Base-by-base conservation (phyloP, 306 rosid genomes). In the Lathyrus aphaca region DNA sequence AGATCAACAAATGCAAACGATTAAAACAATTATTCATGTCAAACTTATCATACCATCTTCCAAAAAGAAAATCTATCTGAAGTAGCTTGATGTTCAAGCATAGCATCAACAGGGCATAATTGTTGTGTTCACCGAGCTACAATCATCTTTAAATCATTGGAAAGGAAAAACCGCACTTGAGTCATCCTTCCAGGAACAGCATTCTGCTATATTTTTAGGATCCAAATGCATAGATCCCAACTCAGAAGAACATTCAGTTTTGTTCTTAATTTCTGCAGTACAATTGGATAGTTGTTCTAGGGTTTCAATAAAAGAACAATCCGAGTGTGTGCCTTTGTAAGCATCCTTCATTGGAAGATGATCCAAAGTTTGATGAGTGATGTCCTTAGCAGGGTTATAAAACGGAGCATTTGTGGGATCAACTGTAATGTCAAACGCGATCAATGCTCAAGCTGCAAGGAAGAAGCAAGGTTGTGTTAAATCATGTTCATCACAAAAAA, bases 41-140 rank as follows among this genome's bases (percentile, higher is more conserved):
- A n/a, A n/a, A n/a, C n/a, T n/a, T n/a, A n/a, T n/a, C n/a, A n/a
- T n/a, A n/a, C n/a, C n/a, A n/a, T n/a, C n/a, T n/a, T n/a, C n/a
- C n/a, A n/a, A n/a, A n/a, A n/a, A n/a, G n/a, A n/a, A n/a, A n/a
- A n/a, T n/a, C n/a, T n/a, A n/a, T n/a, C n/a, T n/a, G n/a, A n/a
- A n/a, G n/a, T n/a, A n/a, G n/a, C n/a, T n/a, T n/a, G n/a, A n/a
- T n/a, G n/a, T n/a, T n/a, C n/a, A n/a, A n/a, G n/a, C n/a, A n/a
- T n/a, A n/a, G n/a, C n/a, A n/a, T n/a, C n/a, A n/a, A n/a, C n/a
- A n/a, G n/a, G n/a, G n/a, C n/a, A n/a, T n/a, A n/a, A n/a, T n/a
- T n/a, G n/a, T n/a, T n/a, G n/a, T n/a, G n/a, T n/a, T 80, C 87
- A 55, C 95, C 99, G n/a, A 1, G 70, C 92, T 53, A 78, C 89